Evolutionary conservation across 768 basidiomycete genomes (phyloP), one percentile per base, ranked within the genome.

Genomic region (Mycena galopus): DNA sequence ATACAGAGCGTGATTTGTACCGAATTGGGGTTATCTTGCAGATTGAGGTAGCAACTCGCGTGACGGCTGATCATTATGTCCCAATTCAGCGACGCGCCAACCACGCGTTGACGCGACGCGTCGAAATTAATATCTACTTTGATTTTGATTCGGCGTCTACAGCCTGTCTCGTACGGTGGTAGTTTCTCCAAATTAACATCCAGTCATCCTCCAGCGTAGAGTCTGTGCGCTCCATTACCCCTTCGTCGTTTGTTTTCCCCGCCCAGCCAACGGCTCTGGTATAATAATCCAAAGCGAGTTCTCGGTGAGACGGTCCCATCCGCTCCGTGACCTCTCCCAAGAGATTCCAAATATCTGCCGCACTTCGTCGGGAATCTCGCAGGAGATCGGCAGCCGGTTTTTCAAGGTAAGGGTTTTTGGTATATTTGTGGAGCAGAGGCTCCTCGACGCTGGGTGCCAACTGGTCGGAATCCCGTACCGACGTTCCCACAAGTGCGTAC

Each of bases 261-360:
- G 90, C 90, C 92, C 94, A 93, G 16, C 83, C 87, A 51, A 94
- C 80, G 23, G 94, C 93, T 14, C 90, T 88, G 75, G 91, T 88
- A 76, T 92, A 95, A 78, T 90, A 93, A 53, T 86, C 83, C 9
- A 93, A 77, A 10, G 92, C 91, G 17, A 64, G 55, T 16, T 37
- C 71, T 75, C 53, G 73, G 75, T n/a, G 81, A 81, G 57, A 82
- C 74, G 72, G 80, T 73, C 9, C 84, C 81, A 79, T 86, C 75
- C 74, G 74, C 73, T 94, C 92, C n/a, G 85, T 84, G 10, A 95
- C 81, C 47, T 93, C 82, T 16, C 94, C 94, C 79, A 91, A 84
- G 71, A 94, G 82, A 77, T 89, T 92, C 92, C 93, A 94, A 7
- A 93, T 89, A 79, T 94, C 91, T 0, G 91, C 91, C 19, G 93